These are phyloP conservation scores for Earliella scabrosa DNA, from an alignment of 1,284 basidiomycete genomes.

Conservation along the genomic window DNA sequence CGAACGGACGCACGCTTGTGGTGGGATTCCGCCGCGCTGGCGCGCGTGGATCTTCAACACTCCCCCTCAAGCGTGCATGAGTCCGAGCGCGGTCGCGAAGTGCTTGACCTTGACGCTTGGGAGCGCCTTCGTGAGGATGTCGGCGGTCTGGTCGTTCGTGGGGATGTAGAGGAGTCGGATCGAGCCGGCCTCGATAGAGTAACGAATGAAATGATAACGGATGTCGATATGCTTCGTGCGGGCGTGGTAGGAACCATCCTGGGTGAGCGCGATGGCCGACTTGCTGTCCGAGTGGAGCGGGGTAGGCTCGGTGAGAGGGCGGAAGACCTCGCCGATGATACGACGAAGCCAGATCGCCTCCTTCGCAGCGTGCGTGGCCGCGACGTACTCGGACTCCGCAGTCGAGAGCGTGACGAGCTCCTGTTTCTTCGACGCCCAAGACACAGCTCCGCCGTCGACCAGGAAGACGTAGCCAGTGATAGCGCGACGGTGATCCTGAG, in stretches of 20 bases:
- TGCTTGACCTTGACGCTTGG: too few relatives aligned
- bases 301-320: conserved; percentile 11
- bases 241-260: conserved; percentile 21
- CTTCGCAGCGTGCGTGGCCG: conserved; percentile 26
- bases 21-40: too few relatives aligned
- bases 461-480: conserved; percentile 34
- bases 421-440: conserved; percentile 39
- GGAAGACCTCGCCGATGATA: conserved; percentile 24
- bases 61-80: too few relatives aligned
- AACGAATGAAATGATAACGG: conserved; percentile 36
- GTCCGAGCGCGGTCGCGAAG: too few relatives aligned
- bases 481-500: too few relatives aligned
- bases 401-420: conserved; percentile 24
- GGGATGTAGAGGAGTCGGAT: too few relatives aligned
- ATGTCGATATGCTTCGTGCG: conserved; percentile 42
- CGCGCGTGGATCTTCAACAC: too few relatives aligned
- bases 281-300: conserved; percentile 24
- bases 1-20: too few relatives aligned
- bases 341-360: conserved; percentile 32
- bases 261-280: too few relatives aligned
- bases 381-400: conserved; percentile 22
- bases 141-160: too few relatives aligned
- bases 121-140: too few relatives aligned
- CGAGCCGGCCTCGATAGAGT: conserved; percentile 32
- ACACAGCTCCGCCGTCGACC: conserved; percentile 32